Evolutionary conservation across 1,284 basidiomycete species (phyloP).

Genomic region (Gymnopus androsaceus): DNA sequence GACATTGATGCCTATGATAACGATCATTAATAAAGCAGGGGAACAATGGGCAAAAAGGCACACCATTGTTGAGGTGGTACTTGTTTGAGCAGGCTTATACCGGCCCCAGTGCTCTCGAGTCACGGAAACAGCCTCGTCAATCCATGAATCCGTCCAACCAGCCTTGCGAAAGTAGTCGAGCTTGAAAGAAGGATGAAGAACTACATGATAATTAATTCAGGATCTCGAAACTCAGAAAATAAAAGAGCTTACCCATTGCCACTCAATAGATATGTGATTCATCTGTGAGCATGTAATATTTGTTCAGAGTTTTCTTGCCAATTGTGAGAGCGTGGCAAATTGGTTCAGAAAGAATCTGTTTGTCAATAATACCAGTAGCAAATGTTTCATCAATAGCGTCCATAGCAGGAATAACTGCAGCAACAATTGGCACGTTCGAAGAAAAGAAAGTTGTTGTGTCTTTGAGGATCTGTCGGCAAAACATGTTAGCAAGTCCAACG

Average conservation of each 20-base stretch:
- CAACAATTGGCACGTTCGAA: too few relatives aligned
- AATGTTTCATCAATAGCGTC: too few relatives aligned
- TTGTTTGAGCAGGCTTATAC: background rate
- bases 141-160: background rate
- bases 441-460: too few relatives aligned
- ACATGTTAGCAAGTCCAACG: too few relatives aligned
- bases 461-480: too few relatives aligned
- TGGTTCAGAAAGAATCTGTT: too few relatives aligned
- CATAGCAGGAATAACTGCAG: too few relatives aligned
- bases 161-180: background rate
- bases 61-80: background rate
- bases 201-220: background rate
- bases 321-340: too few relatives aligned
- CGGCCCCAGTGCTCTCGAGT: background rate
- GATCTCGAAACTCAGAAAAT: background rate
- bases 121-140: background rate
- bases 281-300: slow-evolving; percentile 17
- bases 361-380: too few relatives aligned
- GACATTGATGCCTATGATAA: background rate
- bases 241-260: slow-evolving; percentile 19
- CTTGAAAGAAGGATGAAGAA: background rate
- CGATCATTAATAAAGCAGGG: background rate
- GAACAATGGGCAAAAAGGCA: background rate
- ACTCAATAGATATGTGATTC: slow-evolving; percentile 15
- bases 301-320: too few relatives aligned